These are phyloP conservation scores for Nitzschia inconspicua DNA, from an alignment of 108 stramenopile genomes.

Conservation along the genomic window DNA sequence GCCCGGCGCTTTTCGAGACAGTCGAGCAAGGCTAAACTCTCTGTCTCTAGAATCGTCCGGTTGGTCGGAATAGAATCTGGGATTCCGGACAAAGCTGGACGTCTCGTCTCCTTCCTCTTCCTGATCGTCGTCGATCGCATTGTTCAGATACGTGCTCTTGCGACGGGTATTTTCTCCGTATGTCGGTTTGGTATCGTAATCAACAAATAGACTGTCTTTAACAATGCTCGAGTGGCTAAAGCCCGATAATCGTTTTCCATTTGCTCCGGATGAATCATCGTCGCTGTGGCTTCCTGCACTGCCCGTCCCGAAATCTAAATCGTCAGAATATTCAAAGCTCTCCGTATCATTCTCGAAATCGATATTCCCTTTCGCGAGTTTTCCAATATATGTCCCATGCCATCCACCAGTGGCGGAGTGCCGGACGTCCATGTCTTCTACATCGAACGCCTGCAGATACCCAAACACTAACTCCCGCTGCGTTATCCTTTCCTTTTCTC, in stretches of 20 bases:
- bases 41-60: too few relatives aligned
- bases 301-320: background rate
- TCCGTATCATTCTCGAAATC: background rate
- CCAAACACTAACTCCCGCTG: conserved; percentile 30
- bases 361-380: conserved; percentile 31
- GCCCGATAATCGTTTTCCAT: background rate
- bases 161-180: too few relatives aligned
- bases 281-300: background rate
- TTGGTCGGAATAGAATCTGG: too few relatives aligned
- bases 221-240: conserved; percentile 30
- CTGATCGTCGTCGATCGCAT: background rate
- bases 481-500: conserved; percentile 15
- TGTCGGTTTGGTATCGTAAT: too few relatives aligned
- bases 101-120: background rate
- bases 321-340: background rate
- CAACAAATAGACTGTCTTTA: conserved; percentile 29
- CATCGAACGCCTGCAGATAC: conserved; percentile 48
- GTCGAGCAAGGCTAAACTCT: too few relatives aligned
- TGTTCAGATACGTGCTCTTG: background rate
- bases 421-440: conserved; percentile 49
- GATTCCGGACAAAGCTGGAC: background rate
- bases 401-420: conserved; percentile 61
- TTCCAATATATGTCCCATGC: conserved; percentile 51
- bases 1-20: too few relatives aligned
- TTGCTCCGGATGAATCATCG: background rate